phyloP scores from a whole-genome alignment of 345 rosid species.

The Salix udensis region DNA sequence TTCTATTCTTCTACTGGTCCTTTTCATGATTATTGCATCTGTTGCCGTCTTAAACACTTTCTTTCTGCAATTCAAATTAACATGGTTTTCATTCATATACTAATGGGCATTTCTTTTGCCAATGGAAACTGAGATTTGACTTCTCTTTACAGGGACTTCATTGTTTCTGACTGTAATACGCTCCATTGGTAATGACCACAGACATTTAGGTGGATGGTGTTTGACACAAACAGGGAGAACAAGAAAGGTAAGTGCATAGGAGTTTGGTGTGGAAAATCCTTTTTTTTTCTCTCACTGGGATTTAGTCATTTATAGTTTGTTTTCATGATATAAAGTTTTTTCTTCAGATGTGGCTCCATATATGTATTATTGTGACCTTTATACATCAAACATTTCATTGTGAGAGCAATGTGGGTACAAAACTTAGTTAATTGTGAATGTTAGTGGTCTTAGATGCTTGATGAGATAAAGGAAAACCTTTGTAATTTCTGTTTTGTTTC shows the following conservation, averaged over 20 bases:
- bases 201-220: constrained; percentile 72
- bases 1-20: not conserved
- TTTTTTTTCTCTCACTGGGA: no score
- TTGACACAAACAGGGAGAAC: constrained; percentile 81
- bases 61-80: not conserved
- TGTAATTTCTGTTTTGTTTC: not conserved
- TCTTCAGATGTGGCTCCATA: no score
- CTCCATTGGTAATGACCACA: constrained; percentile 78
- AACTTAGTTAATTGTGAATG: not conserved
- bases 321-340: no score
- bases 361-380: no score
- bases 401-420: not conserved
- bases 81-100: not conserved
- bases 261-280: no score
- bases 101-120: not conserved
- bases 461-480: not conserved
- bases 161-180: constrained; percentile 73
- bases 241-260: constrained; percentile 47
- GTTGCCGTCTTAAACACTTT: not conserved
- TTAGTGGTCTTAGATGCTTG: not conserved
- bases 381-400: not conserved
- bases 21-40: not conserved
- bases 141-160: constrained; percentile 58
- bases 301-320: no score
- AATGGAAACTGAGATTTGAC: constrained; percentile 11